Percentiles rank a stretch among this genome's conserved stretches.
phyloP scores from a whole-genome alignment of 2,329 filamentous ascomycete genomes.

The Fusarium compactum region DNA sequence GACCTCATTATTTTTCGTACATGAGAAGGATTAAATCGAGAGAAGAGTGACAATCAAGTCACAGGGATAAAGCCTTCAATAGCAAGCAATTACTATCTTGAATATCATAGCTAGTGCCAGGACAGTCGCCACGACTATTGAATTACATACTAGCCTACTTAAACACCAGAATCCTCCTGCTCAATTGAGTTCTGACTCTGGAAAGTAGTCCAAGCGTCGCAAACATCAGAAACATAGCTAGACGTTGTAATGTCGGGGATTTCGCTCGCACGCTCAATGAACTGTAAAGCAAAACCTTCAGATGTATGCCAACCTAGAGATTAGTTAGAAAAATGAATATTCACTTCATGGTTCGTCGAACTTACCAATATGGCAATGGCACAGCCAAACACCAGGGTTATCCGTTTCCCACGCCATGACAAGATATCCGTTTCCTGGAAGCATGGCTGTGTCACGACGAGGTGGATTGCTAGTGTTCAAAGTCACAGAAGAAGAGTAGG shows the following conservation, averaged over 20 bases:
- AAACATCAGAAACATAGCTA: conserved; percentile 20
- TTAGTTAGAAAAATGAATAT: background rate
- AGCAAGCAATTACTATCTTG: too few species aligned
- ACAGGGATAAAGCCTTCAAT: rapidly evolving
- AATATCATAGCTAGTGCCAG: rapidly evolving
- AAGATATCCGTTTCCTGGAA: conserved; percentile 58
- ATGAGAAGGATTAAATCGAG: rapidly evolving
- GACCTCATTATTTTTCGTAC: too few species aligned
- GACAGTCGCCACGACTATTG: rapidly evolving
- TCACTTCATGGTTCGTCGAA: rapidly evolving
- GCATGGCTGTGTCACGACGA: conserved; percentile 64
- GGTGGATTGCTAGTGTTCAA: conserved; percentile 57
- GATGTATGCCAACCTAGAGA: conserved; percentile 5
- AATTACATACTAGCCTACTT: rapidly evolving
- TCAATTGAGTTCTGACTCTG: conserved; percentile 1
- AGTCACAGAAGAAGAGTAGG: conserved; percentile 7
- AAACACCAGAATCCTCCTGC: conserved; percentile 12
- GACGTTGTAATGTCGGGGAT: conserved; percentile 4
- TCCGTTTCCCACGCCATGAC: conserved; percentile 63
- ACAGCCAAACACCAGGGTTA: conserved; percentile 64
- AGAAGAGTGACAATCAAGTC: background rate
- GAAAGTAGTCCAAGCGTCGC: conserved; percentile 7
- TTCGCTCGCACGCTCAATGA: conserved; percentile 12
- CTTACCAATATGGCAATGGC: conserved; percentile 62
- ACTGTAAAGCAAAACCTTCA: conserved; percentile 13